Conservation (phyloP, 441 rosid genomes). For the Viola pubescens region DNA sequence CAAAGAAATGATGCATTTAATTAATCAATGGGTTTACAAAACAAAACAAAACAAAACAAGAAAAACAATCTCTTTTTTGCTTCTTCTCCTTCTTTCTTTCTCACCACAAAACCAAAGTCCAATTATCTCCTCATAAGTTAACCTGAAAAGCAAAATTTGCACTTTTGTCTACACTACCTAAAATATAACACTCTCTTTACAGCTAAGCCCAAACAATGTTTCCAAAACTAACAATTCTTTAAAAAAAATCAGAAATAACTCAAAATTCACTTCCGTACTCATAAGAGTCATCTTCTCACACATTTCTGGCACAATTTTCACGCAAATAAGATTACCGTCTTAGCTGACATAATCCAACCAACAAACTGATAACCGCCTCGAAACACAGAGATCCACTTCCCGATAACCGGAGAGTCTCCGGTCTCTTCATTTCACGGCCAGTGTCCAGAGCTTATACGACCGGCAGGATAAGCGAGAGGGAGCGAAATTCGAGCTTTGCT, state of each 20-base stretch:
- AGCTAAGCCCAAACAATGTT: not conserved
- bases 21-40: no score
- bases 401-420: conserved; percentile 17
- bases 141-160: not conserved
- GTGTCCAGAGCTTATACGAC: conserved; percentile 9
- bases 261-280: not conserved
- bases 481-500: conserved; percentile 19
- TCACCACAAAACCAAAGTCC: conserved; percentile 4
- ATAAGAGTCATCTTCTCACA: no score
- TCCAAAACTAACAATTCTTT: conserved; percentile 3
- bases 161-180: not conserved
- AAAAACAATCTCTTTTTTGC: not conserved
- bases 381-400: conserved; percentile 10
- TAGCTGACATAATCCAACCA: not conserved
- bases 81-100: not conserved
- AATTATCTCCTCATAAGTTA: not conserved
- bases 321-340: not conserved
- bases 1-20: not conserved
- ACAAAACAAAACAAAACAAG: not conserved
- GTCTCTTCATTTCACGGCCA: conserved; percentile 7
- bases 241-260: not conserved
- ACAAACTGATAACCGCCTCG: conserved; percentile 7
- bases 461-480: conserved; percentile 3
- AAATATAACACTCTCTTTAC: not conserved
- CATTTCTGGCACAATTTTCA: not conserved